Evolutionary conservation across 352 stramenopile species (phyloP).

Genomic region (Phytophthora boehmeriae): DNA sequence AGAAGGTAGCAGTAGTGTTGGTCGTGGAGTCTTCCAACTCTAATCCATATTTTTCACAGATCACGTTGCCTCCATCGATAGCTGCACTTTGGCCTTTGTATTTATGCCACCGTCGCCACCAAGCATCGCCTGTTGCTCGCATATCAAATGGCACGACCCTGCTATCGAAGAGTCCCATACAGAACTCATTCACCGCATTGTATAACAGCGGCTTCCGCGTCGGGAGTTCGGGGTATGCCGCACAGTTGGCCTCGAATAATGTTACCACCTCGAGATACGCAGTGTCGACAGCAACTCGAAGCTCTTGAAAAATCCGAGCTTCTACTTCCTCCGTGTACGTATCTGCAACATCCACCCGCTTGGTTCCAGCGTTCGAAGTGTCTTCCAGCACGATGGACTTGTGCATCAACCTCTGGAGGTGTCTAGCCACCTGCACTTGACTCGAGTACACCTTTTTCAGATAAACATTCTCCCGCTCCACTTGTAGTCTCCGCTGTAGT

Average conservation of each 20-base stretch:
- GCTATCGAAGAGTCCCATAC: slow-evolving; percentile 39
- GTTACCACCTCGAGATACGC: slow-evolving; percentile 38
- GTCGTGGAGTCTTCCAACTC: slow-evolving; percentile 51
- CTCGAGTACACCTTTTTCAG: slow-evolving; percentile 47
- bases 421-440: slow-evolving; percentile 34
- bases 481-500: slow-evolving; percentile 22
- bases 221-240: slow-evolving; percentile 21
- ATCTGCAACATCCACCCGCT: slow-evolving; percentile 28
- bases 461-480: slow-evolving; percentile 41
- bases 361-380: slow-evolving; percentile 26
- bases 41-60: slow-evolving; percentile 59
- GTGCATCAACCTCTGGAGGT: slow-evolving; percentile 32
- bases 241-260: slow-evolving; percentile 29
- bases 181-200: slow-evolving; percentile 40
- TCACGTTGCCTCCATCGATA: slow-evolving; percentile 39
- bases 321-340: slow-evolving; percentile 15
- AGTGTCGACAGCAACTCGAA: slow-evolving; percentile 27
- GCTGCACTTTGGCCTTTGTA: slow-evolving; percentile 26
- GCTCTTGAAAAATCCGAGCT: slow-evolving; percentile 33
- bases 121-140: slow-evolving; percentile 35
- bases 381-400: slow-evolving; percentile 26
- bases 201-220: slow-evolving; percentile 35
- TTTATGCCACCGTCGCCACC: slow-evolving; percentile 40
- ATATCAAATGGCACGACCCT: slow-evolving; percentile 40
- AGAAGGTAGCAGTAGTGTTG: slow-evolving; percentile 48